Base-by-base conservation (phyloP, 1,284 basidiomycete genomes). In the Cutaneotrichosporon sp. region DNA sequence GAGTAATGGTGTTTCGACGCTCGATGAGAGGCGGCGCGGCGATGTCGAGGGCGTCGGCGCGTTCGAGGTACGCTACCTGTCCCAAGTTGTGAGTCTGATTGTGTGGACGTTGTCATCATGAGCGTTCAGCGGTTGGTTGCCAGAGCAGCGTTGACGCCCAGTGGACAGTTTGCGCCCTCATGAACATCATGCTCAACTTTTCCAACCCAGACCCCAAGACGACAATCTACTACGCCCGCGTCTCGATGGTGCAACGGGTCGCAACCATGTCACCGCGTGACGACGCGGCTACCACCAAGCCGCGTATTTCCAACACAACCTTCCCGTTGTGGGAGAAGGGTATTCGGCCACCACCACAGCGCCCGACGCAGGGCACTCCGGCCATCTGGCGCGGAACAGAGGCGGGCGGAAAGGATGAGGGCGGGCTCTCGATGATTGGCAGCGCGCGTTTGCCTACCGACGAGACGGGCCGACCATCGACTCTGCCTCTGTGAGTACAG, bases 161-260 rank as follows among this genome's bases (percentile, higher is more conserved):
- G 73, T 76, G 73, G 68, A 72, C 74, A 0, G 73, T 77, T 11
- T 72, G 74, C 36, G 70, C 70, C 1, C 65, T 72, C 34, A 63
- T 78, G 21, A 61, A 65, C 21, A 68, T 68, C 6, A 56, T 57
- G 10, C 38, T 76, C 11, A 59, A 52, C 22, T 52, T 68, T 16
- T 66, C 70, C 22, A 58, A 57, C 14, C 73, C 73, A 0, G 53
- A 63, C 9, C 72, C 74, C 14, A 59, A 47, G 14, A 62, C 64
- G 6, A 73, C 73, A 6, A 66, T 77, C 62, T 76, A 70, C 58
- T 73, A 71, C 46, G 65, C 72, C 26, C 66, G 71, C 22, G 65
- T 75, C 4, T 49, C 63, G 11, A 64, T 79, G 5, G 51, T 68
- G 11, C 76, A 79, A 60, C 72, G 67, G 2, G 65, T 69, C 46